Percentiles rank a stretch among this genome's conserved stretches.
Evolutionary conservation across 345 rosid genomes (phyloP).

Genomic region (Murraya koenigii): DNA sequence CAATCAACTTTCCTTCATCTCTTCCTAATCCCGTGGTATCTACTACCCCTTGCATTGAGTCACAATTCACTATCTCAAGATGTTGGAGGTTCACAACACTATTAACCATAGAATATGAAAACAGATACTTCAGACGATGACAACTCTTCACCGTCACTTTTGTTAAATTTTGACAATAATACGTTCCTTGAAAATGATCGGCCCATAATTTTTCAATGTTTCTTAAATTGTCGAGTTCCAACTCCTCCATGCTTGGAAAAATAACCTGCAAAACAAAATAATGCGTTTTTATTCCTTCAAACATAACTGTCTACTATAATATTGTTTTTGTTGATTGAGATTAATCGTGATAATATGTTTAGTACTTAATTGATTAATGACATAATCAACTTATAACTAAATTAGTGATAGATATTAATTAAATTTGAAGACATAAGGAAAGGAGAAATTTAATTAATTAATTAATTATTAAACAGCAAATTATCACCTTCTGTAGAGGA

Average conservation of each 20-base stretch:
- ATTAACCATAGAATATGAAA: neutral
- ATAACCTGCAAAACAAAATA: neutral
- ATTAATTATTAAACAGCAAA: neutral
- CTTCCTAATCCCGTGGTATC: neutral
- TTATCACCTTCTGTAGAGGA: neutral
- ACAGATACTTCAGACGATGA: neutral
- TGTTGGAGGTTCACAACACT: neutral
- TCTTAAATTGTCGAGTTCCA: neutral
- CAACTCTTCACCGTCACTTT: neutral
- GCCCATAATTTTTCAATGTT: constrained; percentile 1
- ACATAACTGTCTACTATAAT: neutral
- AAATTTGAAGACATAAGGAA: too few relatives aligned
- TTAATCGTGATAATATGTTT: too few relatives aligned
- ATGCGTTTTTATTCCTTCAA: neutral
- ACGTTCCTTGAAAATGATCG: neutral
- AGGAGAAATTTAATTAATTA: too few relatives aligned
- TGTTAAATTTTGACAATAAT: neutral
- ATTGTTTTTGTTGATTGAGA: too few relatives aligned
- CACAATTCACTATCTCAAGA: neutral
- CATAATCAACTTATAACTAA: too few relatives aligned
- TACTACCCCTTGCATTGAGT: constrained; percentile 8
- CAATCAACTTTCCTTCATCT: neutral
- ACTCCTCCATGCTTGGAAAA: neutral
- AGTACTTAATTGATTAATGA: too few relatives aligned
- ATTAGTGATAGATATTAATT: too few relatives aligned